Evolutionary conservation across 2,329 filamentous ascomycete species (phyloP).

Genomic region (Fusarium brachygibbosum): DNA sequence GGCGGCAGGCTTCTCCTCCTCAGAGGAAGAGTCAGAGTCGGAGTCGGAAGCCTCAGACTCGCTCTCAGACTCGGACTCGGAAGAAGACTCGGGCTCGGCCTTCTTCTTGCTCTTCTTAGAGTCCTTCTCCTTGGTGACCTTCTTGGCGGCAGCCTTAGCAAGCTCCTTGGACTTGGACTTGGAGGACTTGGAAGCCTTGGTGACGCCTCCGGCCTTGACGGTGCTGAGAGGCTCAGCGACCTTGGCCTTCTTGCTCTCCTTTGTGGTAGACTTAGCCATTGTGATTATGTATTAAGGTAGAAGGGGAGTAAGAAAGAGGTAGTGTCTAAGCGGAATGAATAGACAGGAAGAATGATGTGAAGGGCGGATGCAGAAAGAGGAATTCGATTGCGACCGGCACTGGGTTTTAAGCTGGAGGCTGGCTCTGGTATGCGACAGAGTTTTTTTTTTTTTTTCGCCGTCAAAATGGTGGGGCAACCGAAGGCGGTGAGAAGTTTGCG

Average conservation of each 20-base stretch:
- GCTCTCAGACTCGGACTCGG: conserved; percentile 57
- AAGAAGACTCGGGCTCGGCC: conserved; percentile 58
- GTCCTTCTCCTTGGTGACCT: conserved; percentile 61
- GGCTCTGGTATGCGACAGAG: conserved; percentile 40
- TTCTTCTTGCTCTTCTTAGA: conserved; percentile 65
- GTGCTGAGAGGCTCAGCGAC: conserved; percentile 63
- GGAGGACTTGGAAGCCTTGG: conserved; percentile 74
- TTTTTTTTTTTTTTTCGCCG: conserved; percentile 51
- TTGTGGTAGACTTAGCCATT: conserved; percentile 78
- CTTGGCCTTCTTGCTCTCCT: conserved; percentile 66
- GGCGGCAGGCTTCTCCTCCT: conserved; percentile 56
- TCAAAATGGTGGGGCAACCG: conserved; percentile 52
- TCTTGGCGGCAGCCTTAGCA: conserved; percentile 72
- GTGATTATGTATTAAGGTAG: conserved; percentile 51
- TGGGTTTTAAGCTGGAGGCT: conserved; percentile 47
- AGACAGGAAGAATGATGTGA: conserved; percentile 33
- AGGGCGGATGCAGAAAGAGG: conserved; percentile 39
- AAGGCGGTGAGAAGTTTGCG: conserved; percentile 54
- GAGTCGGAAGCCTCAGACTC: conserved; percentile 59
- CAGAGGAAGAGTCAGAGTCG: conserved; percentile 52
- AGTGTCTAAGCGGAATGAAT: conserved; percentile 27
- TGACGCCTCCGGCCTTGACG: conserved; percentile 76
- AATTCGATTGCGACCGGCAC: conserved; percentile 30
- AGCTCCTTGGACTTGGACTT: conserved; percentile 77
- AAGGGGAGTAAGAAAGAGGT: conserved; percentile 15